Conservation (phyloP, 1,139 yeast genomes). For the Debaryomyces nepalensis region DNA sequence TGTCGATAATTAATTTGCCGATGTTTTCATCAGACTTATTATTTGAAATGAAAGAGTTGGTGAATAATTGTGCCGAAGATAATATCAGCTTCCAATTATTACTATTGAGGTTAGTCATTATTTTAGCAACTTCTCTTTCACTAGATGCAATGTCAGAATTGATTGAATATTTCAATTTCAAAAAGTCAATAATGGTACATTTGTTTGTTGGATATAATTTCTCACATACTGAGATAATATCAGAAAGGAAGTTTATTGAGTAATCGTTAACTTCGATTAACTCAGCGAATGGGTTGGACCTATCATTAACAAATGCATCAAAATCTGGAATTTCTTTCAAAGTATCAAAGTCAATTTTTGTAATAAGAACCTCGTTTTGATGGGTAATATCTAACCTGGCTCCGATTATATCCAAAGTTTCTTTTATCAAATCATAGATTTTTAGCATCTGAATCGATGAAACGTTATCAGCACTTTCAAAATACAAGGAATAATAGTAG, state of each 20-base stretch:
- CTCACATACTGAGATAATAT: slow-evolving; percentile 44
- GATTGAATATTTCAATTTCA: slow-evolving; percentile 33
- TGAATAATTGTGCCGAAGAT: slow-evolving; percentile 30
- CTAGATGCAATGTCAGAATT: slow-evolving; percentile 23
- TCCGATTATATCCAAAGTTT: slow-evolving; percentile 23
- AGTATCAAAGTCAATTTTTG: slow-evolving; percentile 8
- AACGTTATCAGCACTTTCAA: slow-evolving; percentile 21
- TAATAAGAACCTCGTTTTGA: no score
- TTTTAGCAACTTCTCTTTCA: slow-evolving; percentile 31
- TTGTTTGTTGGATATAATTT: slow-evolving; percentile 47
- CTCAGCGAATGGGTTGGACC: neutral
- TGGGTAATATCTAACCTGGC: neutral
- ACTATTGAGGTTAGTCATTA: slow-evolving; percentile 37
- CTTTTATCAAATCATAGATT: slow-evolving; percentile 35
- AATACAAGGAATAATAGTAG: slow-evolving; percentile 30
- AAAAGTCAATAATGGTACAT: slow-evolving; percentile 41
- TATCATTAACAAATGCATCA: slow-evolving; percentile 1
- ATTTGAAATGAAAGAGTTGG: slow-evolving; percentile 29
- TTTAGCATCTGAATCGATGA: slow-evolving; percentile 36
- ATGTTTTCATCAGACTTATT: slow-evolving; percentile 28
- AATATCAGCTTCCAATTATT: slow-evolving; percentile 37
- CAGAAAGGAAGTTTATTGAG: slow-evolving; percentile 27
- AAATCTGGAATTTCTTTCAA: neutral
- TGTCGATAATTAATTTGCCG: slow-evolving; percentile 39
- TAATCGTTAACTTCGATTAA: slow-evolving; percentile 26